phyloP scores from a whole-genome alignment of 1,284 basidiomycete genomes.

The Caloboletus inedulis region DNA sequence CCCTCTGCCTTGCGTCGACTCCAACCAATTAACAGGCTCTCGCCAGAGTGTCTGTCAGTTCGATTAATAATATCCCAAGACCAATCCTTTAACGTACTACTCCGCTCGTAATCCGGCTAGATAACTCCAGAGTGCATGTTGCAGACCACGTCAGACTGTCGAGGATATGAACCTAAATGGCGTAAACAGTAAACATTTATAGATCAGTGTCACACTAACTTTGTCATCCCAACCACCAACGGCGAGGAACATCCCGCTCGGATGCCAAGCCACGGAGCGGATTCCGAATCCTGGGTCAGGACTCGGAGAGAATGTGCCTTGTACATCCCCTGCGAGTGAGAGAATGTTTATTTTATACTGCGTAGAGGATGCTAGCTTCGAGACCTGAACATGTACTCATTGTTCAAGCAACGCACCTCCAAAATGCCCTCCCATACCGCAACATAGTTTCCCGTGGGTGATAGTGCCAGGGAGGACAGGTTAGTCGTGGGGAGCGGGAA shows the following conservation, averaged over 20 bases:
- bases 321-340: slow-evolving; percentile 67
- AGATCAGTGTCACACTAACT: slow-evolving; percentile 37
- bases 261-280: slow-evolving; percentile 76
- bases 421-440: slow-evolving; percentile 82
- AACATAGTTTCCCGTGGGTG: slow-evolving; percentile 76
- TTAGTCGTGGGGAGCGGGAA: slow-evolving; percentile 78
- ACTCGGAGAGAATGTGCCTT: slow-evolving; percentile 66
- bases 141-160: slow-evolving; percentile 77
- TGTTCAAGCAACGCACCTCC: slow-evolving; percentile 49
- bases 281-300: slow-evolving; percentile 81
- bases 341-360: slow-evolving; percentile 82
- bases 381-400: background rate
- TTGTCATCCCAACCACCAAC: slow-evolving; percentile 85
- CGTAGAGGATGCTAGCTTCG: background rate
- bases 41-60: slow-evolving; percentile 66
- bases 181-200: slow-evolving; percentile 1
- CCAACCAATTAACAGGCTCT: slow-evolving; percentile 78
- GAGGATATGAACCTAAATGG: slow-evolving; percentile 65
- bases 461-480: slow-evolving; percentile 72
- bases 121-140: slow-evolving; percentile 61
- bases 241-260: slow-evolving; percentile 73
- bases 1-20: slow-evolving; percentile 72
- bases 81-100: slow-evolving; percentile 45
- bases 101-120: slow-evolving; percentile 49
- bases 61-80: background rate